Evolutionary conservation across 176 grass and related monocot species (phyloP).

Genomic region (Triticum turgidum): DNA sequence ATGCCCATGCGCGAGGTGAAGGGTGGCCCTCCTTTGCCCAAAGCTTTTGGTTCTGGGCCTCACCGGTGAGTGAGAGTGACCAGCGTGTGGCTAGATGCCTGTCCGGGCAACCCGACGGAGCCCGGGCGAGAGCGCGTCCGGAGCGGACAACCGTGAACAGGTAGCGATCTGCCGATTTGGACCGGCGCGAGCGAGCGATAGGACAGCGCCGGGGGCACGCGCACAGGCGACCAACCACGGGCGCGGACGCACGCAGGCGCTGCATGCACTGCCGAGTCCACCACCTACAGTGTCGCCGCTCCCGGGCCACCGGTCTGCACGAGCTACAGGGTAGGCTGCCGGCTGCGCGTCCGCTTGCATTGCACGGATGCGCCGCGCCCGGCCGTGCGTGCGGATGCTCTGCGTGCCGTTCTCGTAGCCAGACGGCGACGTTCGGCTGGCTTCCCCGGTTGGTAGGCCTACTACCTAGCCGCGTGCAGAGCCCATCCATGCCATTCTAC

Average conservation of each 20-base stretch:
- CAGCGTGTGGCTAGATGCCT: background rate
- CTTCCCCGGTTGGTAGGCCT: background rate
- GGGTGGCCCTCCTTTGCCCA: background rate
- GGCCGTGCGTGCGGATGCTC: background rate
- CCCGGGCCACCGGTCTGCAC: background rate
- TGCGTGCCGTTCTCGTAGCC: background rate
- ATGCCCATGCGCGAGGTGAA: background rate
- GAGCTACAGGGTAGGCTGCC: background rate
- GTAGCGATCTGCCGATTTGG: slow-evolving; percentile 3
- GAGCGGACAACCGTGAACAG: background rate
- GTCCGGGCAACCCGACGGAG: background rate
- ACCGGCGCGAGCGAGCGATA: background rate
- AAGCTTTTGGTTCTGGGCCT: slow-evolving; percentile 16
- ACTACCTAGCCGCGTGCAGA: no score
- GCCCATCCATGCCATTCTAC: no score
- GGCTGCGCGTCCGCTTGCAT: background rate
- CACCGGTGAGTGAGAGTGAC: background rate
- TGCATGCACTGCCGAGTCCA: slow-evolving; percentile 25
- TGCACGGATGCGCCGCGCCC: background rate
- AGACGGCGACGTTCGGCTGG: background rate
- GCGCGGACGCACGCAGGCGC: background rate
- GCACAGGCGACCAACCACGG: slow-evolving; percentile 15
- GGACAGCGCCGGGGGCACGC: background rate
- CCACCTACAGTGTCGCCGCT: slow-evolving; percentile 5
- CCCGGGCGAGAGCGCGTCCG: background rate